Evolutionary conservation across 257 asterid species (phyloP).

Genomic region (Schizonepeta tenuifolia): DNA sequence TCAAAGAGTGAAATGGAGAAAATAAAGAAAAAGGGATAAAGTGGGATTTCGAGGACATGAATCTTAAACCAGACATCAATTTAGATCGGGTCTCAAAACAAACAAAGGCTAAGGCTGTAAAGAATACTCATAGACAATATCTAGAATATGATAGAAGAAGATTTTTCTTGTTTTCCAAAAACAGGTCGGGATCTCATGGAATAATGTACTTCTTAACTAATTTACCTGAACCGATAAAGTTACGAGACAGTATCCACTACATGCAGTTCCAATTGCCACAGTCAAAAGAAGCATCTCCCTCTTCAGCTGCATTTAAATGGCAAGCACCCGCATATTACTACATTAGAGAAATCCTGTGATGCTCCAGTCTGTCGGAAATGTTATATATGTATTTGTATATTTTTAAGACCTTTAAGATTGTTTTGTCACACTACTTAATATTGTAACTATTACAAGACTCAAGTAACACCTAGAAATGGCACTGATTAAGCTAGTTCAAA

Average conservation of each 20-base stretch:
- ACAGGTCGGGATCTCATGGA: neutral
- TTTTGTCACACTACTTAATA: slow-evolving; percentile 13
- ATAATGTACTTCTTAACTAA: neutral
- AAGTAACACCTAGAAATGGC: neutral
- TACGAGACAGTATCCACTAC: slow-evolving; percentile 87
- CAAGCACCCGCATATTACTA: slow-evolving; percentile 44
- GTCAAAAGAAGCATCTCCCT: slow-evolving; percentile 84
- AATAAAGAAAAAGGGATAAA: neutral
- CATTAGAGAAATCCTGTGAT: slow-evolving; percentile 6
- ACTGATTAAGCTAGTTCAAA: slow-evolving; percentile 1
- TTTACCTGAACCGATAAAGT: slow-evolving; percentile 81
- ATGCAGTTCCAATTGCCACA: slow-evolving; percentile 81
- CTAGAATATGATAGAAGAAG: neutral
- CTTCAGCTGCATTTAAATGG: slow-evolving; percentile 70
- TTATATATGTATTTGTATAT: neutral
- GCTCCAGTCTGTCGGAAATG: neutral
- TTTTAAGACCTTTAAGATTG: neutral
- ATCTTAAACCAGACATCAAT: neutral
- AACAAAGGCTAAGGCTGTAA: neutral
- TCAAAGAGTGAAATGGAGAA: neutral
- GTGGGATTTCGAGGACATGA: neutral
- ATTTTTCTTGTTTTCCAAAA: neutral
- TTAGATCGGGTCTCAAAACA: neutral
- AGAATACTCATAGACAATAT: neutral
- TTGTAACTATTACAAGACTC: slow-evolving; percentile 9